A percentile compares a stretch with the other conserved stretches of the same genome.
Conservation (phyloP, 108 stramenopile species). For the Epipyxis sp. region DNA sequence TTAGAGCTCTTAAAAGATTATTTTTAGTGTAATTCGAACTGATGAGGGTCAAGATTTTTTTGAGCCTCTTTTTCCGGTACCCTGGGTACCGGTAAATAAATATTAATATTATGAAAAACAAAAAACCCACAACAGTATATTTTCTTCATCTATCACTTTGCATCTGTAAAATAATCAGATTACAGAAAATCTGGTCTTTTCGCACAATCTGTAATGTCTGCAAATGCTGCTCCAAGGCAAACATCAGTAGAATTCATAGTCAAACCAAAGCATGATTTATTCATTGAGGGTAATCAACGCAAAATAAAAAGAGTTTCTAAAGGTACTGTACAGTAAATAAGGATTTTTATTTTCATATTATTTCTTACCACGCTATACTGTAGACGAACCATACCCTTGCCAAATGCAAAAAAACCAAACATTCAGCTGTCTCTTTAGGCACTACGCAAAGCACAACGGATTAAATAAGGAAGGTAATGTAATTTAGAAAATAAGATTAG, state of each 20-base stretch:
- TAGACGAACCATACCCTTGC: constrained; percentile 52
- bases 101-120: too few relatives aligned
- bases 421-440: constrained; percentile 88
- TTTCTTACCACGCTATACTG: neutral
- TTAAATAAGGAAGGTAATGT: constrained; percentile 76
- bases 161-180: too few relatives aligned
- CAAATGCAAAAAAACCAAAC: constrained; percentile 94
- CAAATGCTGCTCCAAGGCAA: neutral
- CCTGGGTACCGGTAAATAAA: too few relatives aligned
- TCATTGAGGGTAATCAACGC: neutral
- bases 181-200: too few relatives aligned
- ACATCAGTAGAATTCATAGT: constrained; percentile 16
- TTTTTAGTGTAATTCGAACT: too few relatives aligned
- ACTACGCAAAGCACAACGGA: constrained; percentile 98
- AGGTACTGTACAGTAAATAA: neutral
- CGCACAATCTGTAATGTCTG: neutral
- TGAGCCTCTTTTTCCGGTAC: too few relatives aligned
- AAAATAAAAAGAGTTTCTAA: constrained; percentile 8
- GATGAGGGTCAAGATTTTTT: too few relatives aligned
- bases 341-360: neutral
- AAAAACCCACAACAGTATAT: too few relatives aligned
- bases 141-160: too few relatives aligned
- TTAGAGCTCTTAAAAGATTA: too few relatives aligned
- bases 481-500: neutral
- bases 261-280: constrained; percentile 16